phyloP scores from a whole-genome alignment of 164 flowering plant genomes.

The Hamamelis virginiana region DNA sequence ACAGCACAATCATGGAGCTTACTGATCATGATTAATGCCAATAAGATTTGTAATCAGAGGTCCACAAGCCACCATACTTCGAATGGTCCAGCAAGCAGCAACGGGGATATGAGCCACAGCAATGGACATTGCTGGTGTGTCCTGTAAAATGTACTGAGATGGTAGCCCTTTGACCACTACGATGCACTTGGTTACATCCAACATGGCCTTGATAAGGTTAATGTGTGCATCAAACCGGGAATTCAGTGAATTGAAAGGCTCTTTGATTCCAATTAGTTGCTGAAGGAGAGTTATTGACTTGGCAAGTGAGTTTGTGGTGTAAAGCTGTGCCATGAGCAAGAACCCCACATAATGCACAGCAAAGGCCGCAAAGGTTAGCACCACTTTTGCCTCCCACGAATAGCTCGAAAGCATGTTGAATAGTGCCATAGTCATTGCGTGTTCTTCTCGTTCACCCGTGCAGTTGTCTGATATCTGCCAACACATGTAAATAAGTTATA shows the following conservation, averaged over 20 bases:
- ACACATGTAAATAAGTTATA: not conserved
- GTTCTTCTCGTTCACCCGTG: slow-evolving; percentile 58
- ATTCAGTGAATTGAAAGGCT: slow-evolving; percentile 23
- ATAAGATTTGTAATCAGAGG: slow-evolving; percentile 39
- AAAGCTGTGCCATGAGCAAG: slow-evolving; percentile 37
- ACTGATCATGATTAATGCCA: slow-evolving; percentile 33
- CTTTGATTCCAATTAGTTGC: slow-evolving; percentile 36
- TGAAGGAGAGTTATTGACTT: slow-evolving; percentile 44
- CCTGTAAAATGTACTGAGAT: slow-evolving; percentile 19
- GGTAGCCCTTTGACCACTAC: slow-evolving; percentile 25
- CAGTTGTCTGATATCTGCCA: slow-evolving; percentile 63
- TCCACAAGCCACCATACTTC: slow-evolving; percentile 45
- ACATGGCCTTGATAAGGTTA: slow-evolving; percentile 22
- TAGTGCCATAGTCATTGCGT: slow-evolving; percentile 44
- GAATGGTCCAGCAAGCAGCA: slow-evolving; percentile 56
- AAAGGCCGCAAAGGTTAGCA: slow-evolving; percentile 39
- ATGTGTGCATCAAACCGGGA: slow-evolving; percentile 27
- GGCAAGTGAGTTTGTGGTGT: slow-evolving; percentile 36
- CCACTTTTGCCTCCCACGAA: slow-evolving; percentile 54
- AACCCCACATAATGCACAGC: slow-evolving; percentile 45
- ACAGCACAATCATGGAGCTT: not conserved
- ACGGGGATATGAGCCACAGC: slow-evolving; percentile 40
- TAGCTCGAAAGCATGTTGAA: slow-evolving; percentile 43
- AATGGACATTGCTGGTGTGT: slow-evolving; percentile 17
- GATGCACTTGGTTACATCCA: slow-evolving; percentile 27